phyloP scores from a whole-genome alignment of 345 rosid species.

The Sapria himalayana region DNA sequence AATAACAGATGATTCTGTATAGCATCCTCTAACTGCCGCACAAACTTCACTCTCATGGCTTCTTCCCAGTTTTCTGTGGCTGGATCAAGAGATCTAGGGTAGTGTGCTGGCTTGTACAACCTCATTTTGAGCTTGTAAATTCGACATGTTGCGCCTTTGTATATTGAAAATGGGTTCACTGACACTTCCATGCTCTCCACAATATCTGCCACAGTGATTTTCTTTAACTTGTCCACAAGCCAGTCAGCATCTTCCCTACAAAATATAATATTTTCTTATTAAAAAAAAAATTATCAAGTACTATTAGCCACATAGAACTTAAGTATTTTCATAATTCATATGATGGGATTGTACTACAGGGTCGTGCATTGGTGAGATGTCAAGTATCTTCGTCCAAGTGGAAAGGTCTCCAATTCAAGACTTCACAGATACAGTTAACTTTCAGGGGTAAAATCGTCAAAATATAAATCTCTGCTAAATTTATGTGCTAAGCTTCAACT shows the following conservation, averaged over 20 bases:
- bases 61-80: conserved; percentile 44
- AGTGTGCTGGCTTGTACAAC: conserved; percentile 39
- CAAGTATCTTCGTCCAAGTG: too few relatives aligned
- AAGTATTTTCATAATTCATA: too few relatives aligned
- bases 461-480: too few relatives aligned
- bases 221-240: conserved; percentile 60
- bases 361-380: too few relatives aligned
- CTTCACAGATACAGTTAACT: too few relatives aligned
- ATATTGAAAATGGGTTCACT: conserved; percentile 29
- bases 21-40: conserved; percentile 84
- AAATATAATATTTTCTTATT: too few relatives aligned
- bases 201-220: conserved; percentile 62
- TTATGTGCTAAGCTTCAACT: too few relatives aligned
- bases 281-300: too few relatives aligned
- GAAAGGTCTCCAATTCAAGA: too few relatives aligned
- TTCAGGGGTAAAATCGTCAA: too few relatives aligned
- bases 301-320: too few relatives aligned
- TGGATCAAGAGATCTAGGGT: conserved; percentile 25
- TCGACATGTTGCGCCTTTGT: conserved; percentile 18
- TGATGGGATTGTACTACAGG: too few relatives aligned
- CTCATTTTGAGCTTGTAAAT: conserved; percentile 69
- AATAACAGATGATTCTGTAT: conserved; percentile 46
- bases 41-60: conserved; percentile 24
- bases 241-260: conserved; percentile 48
- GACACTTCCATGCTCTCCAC: conserved; percentile 49